These are phyloP conservation scores for Lophiostoma macrostomum DNA, from an alignment of 495 filamentous ascomycete species.

Conservation along the genomic window DNA sequence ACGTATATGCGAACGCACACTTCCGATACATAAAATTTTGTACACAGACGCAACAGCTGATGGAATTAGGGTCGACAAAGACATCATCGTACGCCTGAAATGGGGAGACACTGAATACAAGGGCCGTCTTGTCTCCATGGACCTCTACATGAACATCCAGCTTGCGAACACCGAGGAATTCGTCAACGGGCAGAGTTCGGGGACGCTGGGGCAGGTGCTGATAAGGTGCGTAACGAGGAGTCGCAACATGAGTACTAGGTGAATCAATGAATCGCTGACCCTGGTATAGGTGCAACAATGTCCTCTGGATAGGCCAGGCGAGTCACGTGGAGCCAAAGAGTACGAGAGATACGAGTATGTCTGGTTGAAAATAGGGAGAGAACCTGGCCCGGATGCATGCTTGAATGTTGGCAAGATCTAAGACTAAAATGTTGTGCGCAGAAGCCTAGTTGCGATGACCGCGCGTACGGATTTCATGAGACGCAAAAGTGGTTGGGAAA, in stretches of 20 bases:
- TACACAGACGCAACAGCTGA: too few relatives aligned
- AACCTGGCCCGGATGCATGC: background rate
- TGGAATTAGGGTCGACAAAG: constrained; percentile 84
- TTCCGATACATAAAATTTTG: too few relatives aligned
- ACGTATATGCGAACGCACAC: constrained; percentile 44
- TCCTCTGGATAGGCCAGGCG: constrained; percentile 76
- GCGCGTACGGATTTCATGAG: too few relatives aligned
- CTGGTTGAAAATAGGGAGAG: constrained; percentile 46
- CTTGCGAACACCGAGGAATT: constrained; percentile 85
- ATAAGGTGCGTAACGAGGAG: constrained; percentile 63
- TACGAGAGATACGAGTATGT: constrained; percentile 58
- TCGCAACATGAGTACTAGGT: background rate
- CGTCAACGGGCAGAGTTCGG: constrained; percentile 82
- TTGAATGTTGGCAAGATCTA: background rate
- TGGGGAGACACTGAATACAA: constrained; percentile 98
- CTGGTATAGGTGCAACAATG: constrained; percentile 78
- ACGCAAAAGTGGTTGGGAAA: too few relatives aligned
- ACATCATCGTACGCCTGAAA: constrained; percentile 88
- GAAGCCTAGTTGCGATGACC: too few relatives aligned
- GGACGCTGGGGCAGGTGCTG: constrained; percentile 80
- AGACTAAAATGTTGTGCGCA: too few relatives aligned
- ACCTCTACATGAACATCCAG: constrained; percentile 99
- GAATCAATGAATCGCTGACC: constrained; percentile 6
- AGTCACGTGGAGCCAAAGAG: constrained; percentile 51
- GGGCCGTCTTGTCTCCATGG: constrained; percentile 83